Conservation (phyloP, 2,329 filamentous ascomycete genomes). For the Microcyclospora tardicrescens region DNA sequence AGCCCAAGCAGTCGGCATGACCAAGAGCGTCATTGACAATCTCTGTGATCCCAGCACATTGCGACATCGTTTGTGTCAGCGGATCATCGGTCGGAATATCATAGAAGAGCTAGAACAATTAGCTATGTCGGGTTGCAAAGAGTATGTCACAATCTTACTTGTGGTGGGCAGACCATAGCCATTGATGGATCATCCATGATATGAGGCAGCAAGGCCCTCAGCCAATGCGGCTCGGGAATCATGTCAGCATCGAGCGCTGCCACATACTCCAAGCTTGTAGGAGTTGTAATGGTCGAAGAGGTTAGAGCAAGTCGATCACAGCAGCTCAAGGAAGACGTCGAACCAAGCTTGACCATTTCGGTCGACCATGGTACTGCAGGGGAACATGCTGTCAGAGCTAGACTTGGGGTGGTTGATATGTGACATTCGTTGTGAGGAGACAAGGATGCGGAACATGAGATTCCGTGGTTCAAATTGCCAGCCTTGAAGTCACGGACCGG, state of each 20-base stretch:
- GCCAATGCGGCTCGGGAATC: slow-evolving; percentile 50
- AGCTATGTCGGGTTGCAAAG: slow-evolving; percentile 42
- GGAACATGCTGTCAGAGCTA: too few species aligned
- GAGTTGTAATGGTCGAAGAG: too few species aligned
- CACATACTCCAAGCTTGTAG: slow-evolving; percentile 37
- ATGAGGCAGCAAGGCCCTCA: slow-evolving; percentile 47
- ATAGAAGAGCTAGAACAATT: not conserved
- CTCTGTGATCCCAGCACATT: slow-evolving; percentile 44
- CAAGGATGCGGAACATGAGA: slow-evolving; percentile 1
- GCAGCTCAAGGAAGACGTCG: too few species aligned
- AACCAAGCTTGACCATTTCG: too few species aligned
- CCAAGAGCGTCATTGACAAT: slow-evolving; percentile 32
- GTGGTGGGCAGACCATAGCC: slow-evolving; percentile 33
- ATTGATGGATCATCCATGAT: slow-evolving; percentile 34
- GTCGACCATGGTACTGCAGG: too few species aligned
- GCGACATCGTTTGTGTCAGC: slow-evolving; percentile 44
- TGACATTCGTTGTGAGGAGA: not conserved
- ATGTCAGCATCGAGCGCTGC: slow-evolving; percentile 56
- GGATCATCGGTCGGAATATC: slow-evolving; percentile 34
- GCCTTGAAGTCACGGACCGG: slow-evolving; percentile 45
- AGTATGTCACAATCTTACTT: slow-evolving; percentile 48
- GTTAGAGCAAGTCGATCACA: not conserved
- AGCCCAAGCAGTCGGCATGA: slow-evolving; percentile 53
- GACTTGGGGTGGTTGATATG: too few species aligned
- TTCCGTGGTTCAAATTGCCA: slow-evolving; percentile 49